Evolutionary conservation across 768 basidiomycete species (phyloP), one percentile per base, ranked within the genome.

Genomic region (Cystobasidium ongulense): DNA sequence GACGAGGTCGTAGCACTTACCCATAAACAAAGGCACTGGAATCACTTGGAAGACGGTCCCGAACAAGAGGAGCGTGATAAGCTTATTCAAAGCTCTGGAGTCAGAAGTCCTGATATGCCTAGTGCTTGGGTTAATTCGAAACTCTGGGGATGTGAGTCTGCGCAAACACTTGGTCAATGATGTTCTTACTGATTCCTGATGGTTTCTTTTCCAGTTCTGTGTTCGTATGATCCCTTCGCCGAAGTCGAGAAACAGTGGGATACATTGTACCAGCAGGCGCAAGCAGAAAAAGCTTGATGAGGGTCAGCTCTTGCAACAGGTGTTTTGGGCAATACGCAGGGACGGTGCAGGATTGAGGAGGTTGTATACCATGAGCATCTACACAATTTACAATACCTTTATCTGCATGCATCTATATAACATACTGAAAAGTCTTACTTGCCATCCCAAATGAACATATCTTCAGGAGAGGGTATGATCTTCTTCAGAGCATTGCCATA

Each of bases 401-500:
- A 41, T 41, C 7, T 7, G 7, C 18, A 41, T 41, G 18, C 18
- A 41, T 41, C 8, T 41, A 41, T 41, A 27, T 29, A 21, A 5
- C 25, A 59, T 11, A 15, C 33, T 10, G 4, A 5, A 21, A 15
- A 27, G 7, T 29, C 2, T 59, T 27, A 59, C 57, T 59, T 59
- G 4, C 57, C 57, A 21, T 59, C 57, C 57, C 57, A 59, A 13
- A 59, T 35, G 57, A 59, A 59, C 29, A 59, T 29, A 21, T 59
- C 25, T 15, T 59, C 57, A 29, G 33, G 29, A 29, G 57, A 35
- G 11, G 57, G 57, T 59, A 59, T 59, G 15, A 59, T 21, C 57
- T 21, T 27, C 57, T 59, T 67, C 76, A 80, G 68, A 35, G 79
- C 79, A 54, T 76, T 77, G 1, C 78, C 79, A 43, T 80, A 80